These are phyloP conservation scores for Sugiyamaella grinbergsii DNA, from an alignment of 1,139 yeast genomes.

Conservation along the genomic window DNA sequence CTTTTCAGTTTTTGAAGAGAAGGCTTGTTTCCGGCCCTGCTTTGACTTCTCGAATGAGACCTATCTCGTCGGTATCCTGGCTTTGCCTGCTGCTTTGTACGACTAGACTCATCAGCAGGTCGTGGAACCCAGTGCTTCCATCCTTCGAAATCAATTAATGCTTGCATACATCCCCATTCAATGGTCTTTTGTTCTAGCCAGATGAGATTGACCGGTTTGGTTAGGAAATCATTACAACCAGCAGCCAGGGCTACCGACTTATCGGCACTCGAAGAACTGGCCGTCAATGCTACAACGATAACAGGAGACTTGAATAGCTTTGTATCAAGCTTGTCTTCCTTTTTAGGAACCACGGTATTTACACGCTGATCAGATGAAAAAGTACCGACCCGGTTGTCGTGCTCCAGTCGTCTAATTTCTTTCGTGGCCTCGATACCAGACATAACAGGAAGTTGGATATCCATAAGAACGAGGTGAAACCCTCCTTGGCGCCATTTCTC, in stretches of 20 bases:
- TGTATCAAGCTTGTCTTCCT: constrained; percentile 58
- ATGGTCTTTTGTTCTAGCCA: constrained; percentile 94
- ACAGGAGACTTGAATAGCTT: constrained; percentile 81
- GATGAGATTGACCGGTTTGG: constrained; percentile 93
- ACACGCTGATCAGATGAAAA: constrained; percentile 47
- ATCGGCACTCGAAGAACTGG: constrained; percentile 84
- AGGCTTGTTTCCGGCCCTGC: constrained; percentile 1
- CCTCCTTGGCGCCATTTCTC: constrained; percentile 94
- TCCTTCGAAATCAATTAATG: constrained; percentile 91
- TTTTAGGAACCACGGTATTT: constrained; percentile 27
- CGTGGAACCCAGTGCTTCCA: constrained; percentile 82
- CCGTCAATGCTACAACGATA: constrained; percentile 93
- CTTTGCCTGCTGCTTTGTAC: constrained; percentile 11
- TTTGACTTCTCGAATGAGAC: constrained; percentile 19
- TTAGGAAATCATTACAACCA: constrained; percentile 93
- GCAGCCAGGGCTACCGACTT: constrained; percentile 91
- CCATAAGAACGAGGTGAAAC: constrained; percentile 89
- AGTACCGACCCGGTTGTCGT: constrained; percentile 78
- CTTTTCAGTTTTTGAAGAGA: constrained; percentile 14
- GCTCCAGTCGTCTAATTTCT: constrained; percentile 82
- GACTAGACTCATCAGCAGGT: constrained; percentile 24
- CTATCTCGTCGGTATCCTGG: constrained; percentile 15
- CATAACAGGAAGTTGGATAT: constrained; percentile 89
- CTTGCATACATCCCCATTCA: constrained; percentile 96
- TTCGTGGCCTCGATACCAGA: constrained; percentile 92